These are phyloP conservation scores for Macrolepiota fuliginosa DNA, from an alignment of 768 basidiomycete genomes.

Conservation along the genomic window DNA sequence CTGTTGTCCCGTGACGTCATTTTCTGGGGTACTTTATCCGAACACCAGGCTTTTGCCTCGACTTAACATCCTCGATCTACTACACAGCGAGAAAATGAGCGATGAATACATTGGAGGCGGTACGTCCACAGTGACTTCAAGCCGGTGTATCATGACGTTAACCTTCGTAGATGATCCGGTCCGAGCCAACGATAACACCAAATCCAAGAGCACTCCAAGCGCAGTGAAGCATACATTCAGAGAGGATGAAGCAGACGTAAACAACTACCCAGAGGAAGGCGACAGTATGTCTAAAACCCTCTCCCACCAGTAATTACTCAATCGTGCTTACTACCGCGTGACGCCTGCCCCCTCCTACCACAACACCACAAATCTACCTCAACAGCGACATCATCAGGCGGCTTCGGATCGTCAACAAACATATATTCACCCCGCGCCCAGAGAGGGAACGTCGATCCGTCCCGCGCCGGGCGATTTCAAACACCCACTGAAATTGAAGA, in stretches of 20 bases:
- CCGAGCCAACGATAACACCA: neutral
- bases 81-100: neutral
- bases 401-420: neutral
- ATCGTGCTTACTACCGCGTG: neutral
- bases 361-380: neutral
- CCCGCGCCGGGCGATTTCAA: neutral
- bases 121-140: neutral
- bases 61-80: neutral
- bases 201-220: neutral
- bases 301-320: neutral
- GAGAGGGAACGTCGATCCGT: neutral
- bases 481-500: neutral
- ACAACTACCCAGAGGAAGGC: neutral
- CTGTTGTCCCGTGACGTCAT: neutral
- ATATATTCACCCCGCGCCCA: neutral
- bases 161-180: neutral
- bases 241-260: neutral
- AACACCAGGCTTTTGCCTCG: neutral
- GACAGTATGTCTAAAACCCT: neutral
- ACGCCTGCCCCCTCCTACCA: neutral
- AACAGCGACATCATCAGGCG: slow-evolving; percentile 3
- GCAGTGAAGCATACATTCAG: neutral
- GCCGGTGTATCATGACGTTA: neutral
- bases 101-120: neutral
- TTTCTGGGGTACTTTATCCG: neutral